Evolutionary conservation across 768 basidiomycete species (phyloP).

Genomic region (Xerocomellus chrysenteron): DNA sequence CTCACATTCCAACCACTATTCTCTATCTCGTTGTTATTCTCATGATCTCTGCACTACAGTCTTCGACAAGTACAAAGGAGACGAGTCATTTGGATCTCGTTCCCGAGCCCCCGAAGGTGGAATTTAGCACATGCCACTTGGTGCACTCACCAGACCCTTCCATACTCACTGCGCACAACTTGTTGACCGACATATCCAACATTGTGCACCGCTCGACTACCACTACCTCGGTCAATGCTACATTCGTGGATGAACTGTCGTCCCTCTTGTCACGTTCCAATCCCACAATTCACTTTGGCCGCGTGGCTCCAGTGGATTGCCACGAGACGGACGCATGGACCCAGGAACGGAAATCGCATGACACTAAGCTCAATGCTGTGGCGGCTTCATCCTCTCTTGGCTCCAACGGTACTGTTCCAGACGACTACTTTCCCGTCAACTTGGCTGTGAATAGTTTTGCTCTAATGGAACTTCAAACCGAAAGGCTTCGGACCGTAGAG

Average conservation of each 20-base stretch:
- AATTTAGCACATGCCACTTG: slow-evolving; percentile 8
- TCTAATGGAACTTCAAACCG: slow-evolving; percentile 6
- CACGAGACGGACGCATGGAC: slow-evolving; percentile 31
- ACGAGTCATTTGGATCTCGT: background rate
- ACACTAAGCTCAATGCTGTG: slow-evolving; percentile 9
- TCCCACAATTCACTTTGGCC: slow-evolving; percentile 9
- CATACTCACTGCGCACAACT: slow-evolving; percentile 3
- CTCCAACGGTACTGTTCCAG: slow-evolving; percentile 1
- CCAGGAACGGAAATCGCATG: slow-evolving; percentile 5
- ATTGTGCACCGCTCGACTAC: background rate
- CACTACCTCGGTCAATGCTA: background rate
- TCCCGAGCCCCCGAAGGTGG: background rate
- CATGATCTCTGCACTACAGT: slow-evolving; percentile 8
- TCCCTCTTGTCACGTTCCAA: slow-evolving; percentile 8
- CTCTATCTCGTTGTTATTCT: background rate
- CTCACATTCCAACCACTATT: background rate
- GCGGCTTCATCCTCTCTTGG: slow-evolving; percentile 10
- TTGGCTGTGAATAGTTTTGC: background rate
- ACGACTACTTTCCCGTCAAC: background rate
- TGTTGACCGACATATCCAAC: slow-evolving; percentile 10
- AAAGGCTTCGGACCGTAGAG: background rate
- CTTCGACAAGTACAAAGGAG: slow-evolving; percentile 1
- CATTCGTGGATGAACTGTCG: background rate
- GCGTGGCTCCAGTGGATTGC: slow-evolving; percentile 20
- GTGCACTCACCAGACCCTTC: slow-evolving; percentile 10